phyloP scores from a whole-genome alignment of 768 basidiomycete genomes.

The Dioszegia crocea region DNA sequence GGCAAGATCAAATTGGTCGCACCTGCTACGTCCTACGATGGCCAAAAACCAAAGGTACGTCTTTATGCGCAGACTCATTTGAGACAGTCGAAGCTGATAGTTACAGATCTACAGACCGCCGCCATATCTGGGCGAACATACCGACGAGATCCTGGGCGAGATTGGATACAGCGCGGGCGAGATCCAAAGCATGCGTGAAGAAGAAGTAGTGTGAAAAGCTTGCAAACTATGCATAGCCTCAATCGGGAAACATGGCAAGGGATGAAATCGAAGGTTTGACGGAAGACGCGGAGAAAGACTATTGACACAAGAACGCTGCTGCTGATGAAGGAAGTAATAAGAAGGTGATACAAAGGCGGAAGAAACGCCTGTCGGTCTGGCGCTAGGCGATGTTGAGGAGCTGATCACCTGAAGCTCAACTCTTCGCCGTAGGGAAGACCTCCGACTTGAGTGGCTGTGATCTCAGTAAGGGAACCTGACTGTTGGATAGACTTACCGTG shows the following conservation, averaged over 20 bases:
- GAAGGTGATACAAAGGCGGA: neutral
- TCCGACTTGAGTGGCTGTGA: neutral
- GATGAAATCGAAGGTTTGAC: slow-evolving; percentile 4
- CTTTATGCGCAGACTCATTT: slow-evolving; percentile 53
- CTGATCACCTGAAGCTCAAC: neutral
- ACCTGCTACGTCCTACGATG: slow-evolving; percentile 77
- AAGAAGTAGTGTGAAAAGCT: slow-evolving; percentile 51
- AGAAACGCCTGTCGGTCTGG: neutral
- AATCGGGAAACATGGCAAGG: neutral
- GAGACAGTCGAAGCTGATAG: neutral
- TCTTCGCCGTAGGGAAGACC: neutral
- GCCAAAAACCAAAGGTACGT: slow-evolving; percentile 56
- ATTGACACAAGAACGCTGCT: neutral
- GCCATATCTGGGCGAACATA: slow-evolving; percentile 83
- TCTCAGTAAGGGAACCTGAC: neutral
- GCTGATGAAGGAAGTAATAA: too few species aligned
- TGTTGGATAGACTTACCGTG: neutral
- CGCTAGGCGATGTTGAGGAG: neutral
- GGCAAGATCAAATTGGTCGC: slow-evolving; percentile 74
- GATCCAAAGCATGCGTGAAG: slow-evolving; percentile 54
- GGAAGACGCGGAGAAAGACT: neutral
- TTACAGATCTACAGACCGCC: slow-evolving; percentile 66
- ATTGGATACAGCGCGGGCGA: slow-evolving; percentile 53
- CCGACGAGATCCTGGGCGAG: slow-evolving; percentile 59
- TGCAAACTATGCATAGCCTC: neutral